A percentile compares a stretch with the other conserved stretches of the same genome.
phyloP scores from a whole-genome alignment of 2,329 filamentous ascomycete genomes.

The Sordariomycetes sp. region DNA sequence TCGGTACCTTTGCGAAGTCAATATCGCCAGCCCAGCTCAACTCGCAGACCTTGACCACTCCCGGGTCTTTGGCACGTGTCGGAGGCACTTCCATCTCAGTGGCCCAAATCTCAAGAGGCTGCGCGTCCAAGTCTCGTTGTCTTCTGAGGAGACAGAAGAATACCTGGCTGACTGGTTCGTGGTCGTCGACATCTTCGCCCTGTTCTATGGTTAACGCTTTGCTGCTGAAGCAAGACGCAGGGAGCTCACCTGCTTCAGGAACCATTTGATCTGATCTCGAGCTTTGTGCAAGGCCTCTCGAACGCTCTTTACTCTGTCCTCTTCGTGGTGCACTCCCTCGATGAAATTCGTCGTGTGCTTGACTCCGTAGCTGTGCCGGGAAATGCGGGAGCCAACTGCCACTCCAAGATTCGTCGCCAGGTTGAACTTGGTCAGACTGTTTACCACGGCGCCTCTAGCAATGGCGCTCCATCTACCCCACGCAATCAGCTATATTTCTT shows the following conservation, averaged over 20 bases:
- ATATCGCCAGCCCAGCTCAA: not conserved
- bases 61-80: not conserved
- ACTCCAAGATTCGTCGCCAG: not conserved
- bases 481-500: not conserved
- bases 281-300: not conserved
- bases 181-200: not conserved
- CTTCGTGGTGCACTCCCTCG: not conserved
- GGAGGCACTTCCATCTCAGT: not conserved
- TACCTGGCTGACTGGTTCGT: not conserved
- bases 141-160: not conserved
- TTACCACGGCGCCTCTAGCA: constrained; percentile 19
- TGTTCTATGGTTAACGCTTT: not conserved
- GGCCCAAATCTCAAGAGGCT: not conserved
- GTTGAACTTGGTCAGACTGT: constrained; percentile 7
- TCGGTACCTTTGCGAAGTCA: not conserved
- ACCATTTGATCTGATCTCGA: not conserved
- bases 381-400: not conserved
- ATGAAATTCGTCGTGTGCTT: not conserved
- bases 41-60: not conserved
- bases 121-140: too few relatives aligned
- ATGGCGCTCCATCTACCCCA: constrained; percentile 22
- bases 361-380: not conserved
- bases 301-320: not conserved
- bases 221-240: not conserved
- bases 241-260: not conserved